These are phyloP conservation scores for Laetiporus sulphureus DNA, from an alignment of 1,284 basidiomycete genomes.

Conservation along the genomic window DNA sequence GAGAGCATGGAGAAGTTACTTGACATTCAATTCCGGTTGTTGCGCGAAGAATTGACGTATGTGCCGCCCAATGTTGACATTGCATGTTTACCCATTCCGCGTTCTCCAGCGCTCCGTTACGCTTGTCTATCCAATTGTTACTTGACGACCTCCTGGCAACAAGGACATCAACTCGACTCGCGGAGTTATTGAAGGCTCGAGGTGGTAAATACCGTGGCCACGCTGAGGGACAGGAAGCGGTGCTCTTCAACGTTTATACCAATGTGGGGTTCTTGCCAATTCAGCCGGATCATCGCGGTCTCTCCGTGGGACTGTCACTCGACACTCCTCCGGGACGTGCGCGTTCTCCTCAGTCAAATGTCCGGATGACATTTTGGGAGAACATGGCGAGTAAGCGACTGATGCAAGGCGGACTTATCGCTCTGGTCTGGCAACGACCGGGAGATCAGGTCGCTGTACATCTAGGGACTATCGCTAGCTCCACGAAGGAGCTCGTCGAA, in stretches of 20 bases:
- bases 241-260: constrained; percentile 27
- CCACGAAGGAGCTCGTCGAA: constrained; percentile 18
- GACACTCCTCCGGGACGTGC: constrained; percentile 23
- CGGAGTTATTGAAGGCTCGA: constrained; percentile 16
- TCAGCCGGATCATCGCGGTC: constrained; percentile 16
- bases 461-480: constrained; percentile 21
- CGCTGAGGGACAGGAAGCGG: constrained; percentile 16
- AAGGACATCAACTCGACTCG: constrained; percentile 17
- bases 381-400: constrained; percentile 31
- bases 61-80: constrained; percentile 4
- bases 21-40: constrained; percentile 35
- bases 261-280: constrained; percentile 20
- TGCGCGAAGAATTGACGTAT: constrained; percentile 35
- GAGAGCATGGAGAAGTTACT: constrained; percentile 28
- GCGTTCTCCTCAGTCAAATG: constrained; percentile 12
- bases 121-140: constrained; percentile 35
- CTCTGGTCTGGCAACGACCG: constrained; percentile 27
- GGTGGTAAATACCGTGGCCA: constrained; percentile 28
- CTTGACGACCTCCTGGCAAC: constrained; percentile 24
- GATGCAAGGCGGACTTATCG: constrained; percentile 23
- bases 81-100: neutral
- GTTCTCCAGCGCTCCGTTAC: constrained; percentile 39
- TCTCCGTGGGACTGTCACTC: constrained; percentile 18
- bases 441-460: constrained; percentile 12
- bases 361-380: constrained; percentile 22